These are phyloP conservation scores for Trifolium dubium DNA, from an alignment of 306 rosid genomes.

Conservation along the genomic window DNA sequence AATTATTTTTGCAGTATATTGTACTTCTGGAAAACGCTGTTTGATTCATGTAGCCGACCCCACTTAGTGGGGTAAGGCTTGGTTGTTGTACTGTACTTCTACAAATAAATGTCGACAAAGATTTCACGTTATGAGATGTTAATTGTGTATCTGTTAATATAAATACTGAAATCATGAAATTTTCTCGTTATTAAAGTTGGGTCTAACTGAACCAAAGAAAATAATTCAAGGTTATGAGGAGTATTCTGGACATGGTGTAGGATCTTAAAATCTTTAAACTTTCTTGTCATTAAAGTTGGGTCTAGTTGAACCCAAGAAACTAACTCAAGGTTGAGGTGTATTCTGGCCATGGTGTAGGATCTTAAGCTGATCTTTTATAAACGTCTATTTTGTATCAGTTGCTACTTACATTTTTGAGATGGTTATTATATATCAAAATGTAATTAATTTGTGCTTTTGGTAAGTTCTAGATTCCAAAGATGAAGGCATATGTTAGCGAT, in stretches of 20 bases:
- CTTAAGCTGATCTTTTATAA: neutral
- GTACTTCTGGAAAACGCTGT: neutral
- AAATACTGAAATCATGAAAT: conserved; percentile 1
- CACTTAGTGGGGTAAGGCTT: too few relatives aligned
- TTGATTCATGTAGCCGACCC: too few relatives aligned
- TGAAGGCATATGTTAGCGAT: conserved; percentile 98
- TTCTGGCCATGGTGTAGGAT: conserved; percentile 18
- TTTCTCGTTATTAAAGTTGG: conserved; percentile 15
- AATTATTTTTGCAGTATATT: conserved; percentile 21
- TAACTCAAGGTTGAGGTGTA: neutral
- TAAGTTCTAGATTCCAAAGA: conserved; percentile 99
- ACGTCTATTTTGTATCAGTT: conserved; percentile 7
- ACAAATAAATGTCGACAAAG: neutral
- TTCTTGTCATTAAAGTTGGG: conserved; percentile 5
- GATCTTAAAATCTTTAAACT: neutral
- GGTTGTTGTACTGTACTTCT: neutral
- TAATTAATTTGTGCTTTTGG: conserved; percentile 66
- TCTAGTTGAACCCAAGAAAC: neutral
- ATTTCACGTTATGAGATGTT: conserved; percentile 15
- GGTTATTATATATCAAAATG: conserved; percentile 42
- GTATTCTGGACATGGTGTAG: conserved; percentile 19
- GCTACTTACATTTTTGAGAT: conserved; percentile 35
- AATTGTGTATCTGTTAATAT: conserved; percentile 18
- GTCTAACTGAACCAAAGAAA: conserved; percentile 3
- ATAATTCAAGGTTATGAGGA: neutral